Evolutionary conservation across 75 land plant species (phyloP), one percentile per base, ranked within the genome.

Genomic region (Selaginella tamariscina): DNA sequence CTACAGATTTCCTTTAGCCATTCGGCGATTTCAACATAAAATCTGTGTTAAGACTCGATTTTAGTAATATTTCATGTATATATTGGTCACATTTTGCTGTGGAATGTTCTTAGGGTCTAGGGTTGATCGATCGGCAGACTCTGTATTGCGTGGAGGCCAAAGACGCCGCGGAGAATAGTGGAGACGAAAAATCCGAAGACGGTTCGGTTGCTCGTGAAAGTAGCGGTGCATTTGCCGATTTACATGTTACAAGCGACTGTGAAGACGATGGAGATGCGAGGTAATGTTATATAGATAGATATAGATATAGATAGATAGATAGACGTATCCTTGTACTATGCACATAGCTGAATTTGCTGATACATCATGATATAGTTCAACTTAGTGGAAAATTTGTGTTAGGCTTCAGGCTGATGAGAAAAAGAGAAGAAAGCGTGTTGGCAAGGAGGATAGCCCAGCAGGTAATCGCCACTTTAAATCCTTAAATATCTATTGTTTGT

Each of bases 231-330:
- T 71, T 27, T 31, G 2, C 1, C 22, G 66, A 33, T 72, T 78
- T 84, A 56, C 81, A 84, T 75, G 71, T 28, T 59, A 75, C 76
- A 1, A 71, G 68, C 56, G 83, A 81, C 57, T 78, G 66, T 32
- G 78, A 75, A 56, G 71, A 69, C 18, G 71, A 69, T 1, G 71
- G 71, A 5, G 49, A 39, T 5, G 49, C 49, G 5, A 5, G 49
- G 49, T 39, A 39, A 39, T 21, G 2, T 2, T 32, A 31, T 1
- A 2, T 9, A 15, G 15, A 28, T 1, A 24, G 2, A 70, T 56
- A n/a, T 29, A 55, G 30, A 24, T 11, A 9, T 13, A 64, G 69
- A 18, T 32, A 59, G 33, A 21, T 18, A 49, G 11, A 20, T 18
- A 30, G 22, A 1, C n/a, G n/a, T n/a, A n/a, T n/a, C n/a, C n/a